Evolutionary conservation across 2,329 filamentous ascomycete genomes (phyloP).

Genomic region (Zasmidium angulare): DNA sequence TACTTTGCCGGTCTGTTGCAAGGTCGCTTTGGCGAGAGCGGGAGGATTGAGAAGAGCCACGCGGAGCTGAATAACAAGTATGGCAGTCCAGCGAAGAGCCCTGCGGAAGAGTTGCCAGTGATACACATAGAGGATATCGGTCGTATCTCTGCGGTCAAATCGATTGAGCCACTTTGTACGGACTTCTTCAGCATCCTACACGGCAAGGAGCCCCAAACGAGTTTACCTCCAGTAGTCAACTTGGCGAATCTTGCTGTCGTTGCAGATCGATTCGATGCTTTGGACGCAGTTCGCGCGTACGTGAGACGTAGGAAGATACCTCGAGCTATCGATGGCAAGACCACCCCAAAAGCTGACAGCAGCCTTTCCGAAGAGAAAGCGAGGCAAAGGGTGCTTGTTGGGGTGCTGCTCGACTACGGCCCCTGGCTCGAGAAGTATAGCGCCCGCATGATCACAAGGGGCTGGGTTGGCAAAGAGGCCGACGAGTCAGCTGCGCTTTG

Average conservation of each 20-base stretch:
- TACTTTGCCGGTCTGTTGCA: slow-evolving; percentile 70
- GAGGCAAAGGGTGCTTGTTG: slow-evolving; percentile 68
- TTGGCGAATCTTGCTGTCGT: slow-evolving; percentile 68
- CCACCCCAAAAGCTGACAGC: slow-evolving; percentile 40
- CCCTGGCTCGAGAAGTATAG: slow-evolving; percentile 62
- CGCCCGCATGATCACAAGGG: slow-evolving; percentile 64
- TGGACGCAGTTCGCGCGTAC: slow-evolving; percentile 55
- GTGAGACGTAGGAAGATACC: slow-evolving; percentile 49
- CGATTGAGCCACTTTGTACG: slow-evolving; percentile 51
- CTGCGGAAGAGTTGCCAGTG: slow-evolving; percentile 57
- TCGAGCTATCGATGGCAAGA: slow-evolving; percentile 44
- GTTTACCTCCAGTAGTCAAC: slow-evolving; percentile 56
- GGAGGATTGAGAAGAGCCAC: slow-evolving; percentile 54
- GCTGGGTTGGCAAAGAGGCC: slow-evolving; percentile 58
- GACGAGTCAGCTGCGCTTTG: slow-evolving; percentile 54
- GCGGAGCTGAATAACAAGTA: slow-evolving; percentile 50
- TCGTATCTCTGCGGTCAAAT: slow-evolving; percentile 64
- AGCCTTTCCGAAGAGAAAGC: slow-evolving; percentile 61
- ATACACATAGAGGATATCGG: slow-evolving; percentile 68
- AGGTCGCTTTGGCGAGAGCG: slow-evolving; percentile 63
- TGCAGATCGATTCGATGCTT: slow-evolving; percentile 71
- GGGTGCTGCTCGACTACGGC: slow-evolving; percentile 64
- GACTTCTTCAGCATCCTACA: slow-evolving; percentile 70
- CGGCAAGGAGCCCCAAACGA: slow-evolving; percentile 46
- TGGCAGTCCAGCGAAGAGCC: slow-evolving; percentile 44